Percentiles rank a stretch among this genome's conserved stretches.
These are phyloP conservation scores for Penicillium hesseltinei DNA, from an alignment of 2,329 filamentous ascomycete species.

Conservation along the genomic window DNA sequence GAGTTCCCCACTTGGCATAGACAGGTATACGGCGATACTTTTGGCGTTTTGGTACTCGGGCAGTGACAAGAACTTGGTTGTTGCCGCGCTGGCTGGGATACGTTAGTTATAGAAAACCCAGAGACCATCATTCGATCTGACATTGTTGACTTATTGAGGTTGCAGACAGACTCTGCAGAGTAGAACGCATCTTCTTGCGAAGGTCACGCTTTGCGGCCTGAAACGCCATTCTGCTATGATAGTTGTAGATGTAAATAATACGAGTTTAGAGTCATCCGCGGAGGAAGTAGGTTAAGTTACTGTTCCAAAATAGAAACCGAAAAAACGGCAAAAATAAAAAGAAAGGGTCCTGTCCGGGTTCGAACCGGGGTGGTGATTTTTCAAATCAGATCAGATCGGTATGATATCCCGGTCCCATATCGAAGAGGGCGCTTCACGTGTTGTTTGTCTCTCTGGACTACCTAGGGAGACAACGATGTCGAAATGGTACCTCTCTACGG, in stretches of 20 bases:
- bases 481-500: too few relatives aligned
- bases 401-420: too few relatives aligned
- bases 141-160: conserved; percentile 68
- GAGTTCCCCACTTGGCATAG: conserved; percentile 86
- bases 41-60: conserved; percentile 72
- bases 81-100: conserved; percentile 61
- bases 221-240: conserved; percentile 52
- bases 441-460: too few relatives aligned
- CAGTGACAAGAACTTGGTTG: conserved; percentile 63
- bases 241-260: background rate
- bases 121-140: conserved; percentile 44
- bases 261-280: background rate
- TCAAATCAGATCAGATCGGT: too few relatives aligned
- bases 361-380: too few relatives aligned
- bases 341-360: background rate
- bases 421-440: too few relatives aligned
- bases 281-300: background rate
- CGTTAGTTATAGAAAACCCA: conserved; percentile 22
- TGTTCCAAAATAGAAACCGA: background rate
- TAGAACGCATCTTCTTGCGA: conserved; percentile 66
- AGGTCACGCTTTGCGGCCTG: conserved; percentile 73
- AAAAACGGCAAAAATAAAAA: background rate
- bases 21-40: conserved; percentile 81
- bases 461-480: too few relatives aligned
- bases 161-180: conserved; percentile 60